A percentile compares a stretch with the other conserved stretches of the same genome.
Conservation (phyloP, 257 asterid species). For the Nicotiana noctiflora region DNA sequence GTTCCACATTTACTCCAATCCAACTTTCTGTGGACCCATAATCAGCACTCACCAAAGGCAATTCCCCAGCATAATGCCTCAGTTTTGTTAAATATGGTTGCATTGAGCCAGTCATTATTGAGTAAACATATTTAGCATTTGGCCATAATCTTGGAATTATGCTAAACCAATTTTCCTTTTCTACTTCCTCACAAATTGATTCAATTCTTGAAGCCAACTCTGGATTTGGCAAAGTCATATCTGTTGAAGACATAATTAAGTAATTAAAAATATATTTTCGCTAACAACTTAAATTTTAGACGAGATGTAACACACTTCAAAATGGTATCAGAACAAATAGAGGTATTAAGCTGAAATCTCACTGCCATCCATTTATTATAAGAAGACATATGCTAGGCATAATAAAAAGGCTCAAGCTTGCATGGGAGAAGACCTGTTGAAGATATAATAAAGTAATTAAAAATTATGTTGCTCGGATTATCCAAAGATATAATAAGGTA, state of each 20-base stretch:
- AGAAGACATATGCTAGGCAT: not conserved
- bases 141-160: conserved; percentile 67
- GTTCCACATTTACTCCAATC: conserved; percentile 78
- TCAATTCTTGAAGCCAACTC: conserved; percentile 39
- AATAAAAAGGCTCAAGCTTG: no score
- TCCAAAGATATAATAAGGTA: not conserved
- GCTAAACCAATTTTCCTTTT: conserved; percentile 43
- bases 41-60: conserved; percentile 76
- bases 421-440: no score
- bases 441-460: no score
- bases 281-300: not conserved
- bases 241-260: not conserved
- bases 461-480: no score
- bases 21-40: conserved; percentile 87
- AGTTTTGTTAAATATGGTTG: conserved; percentile 58
- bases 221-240: conserved; percentile 29
- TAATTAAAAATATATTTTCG: not conserved
- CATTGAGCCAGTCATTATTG: conserved; percentile 90
- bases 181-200: conserved; percentile 41
- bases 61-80: conserved; percentile 48
- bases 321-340: no score
- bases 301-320: not conserved
- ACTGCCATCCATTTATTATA: no score
- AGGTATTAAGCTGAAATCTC: no score
- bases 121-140: conserved; percentile 59